Conservation (phyloP, 2,329 filamentous ascomycete species). For the Monilinia laxa region DNA sequence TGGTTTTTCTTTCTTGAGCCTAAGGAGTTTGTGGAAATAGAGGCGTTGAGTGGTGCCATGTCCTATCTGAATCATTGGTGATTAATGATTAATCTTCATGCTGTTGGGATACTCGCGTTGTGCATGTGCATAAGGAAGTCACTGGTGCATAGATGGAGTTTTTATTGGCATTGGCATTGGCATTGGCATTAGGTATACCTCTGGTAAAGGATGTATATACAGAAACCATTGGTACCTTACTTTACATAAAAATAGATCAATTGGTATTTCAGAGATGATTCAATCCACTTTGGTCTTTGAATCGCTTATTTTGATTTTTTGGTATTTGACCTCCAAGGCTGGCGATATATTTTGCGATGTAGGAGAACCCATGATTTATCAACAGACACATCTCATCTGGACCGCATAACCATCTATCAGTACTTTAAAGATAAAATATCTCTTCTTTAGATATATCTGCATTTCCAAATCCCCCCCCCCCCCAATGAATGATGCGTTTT, state of each 20-base stretch:
- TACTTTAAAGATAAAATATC: too few species aligned
- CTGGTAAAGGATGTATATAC: neutral
- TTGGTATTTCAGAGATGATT: neutral
- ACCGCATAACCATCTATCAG: too few species aligned
- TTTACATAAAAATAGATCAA: neutral
- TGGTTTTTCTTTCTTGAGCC: neutral
- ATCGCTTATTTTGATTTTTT: too few species aligned
- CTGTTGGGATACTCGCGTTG: neutral
- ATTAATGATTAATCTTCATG: neutral
- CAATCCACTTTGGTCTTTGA: too few species aligned
- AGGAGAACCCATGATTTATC: too few species aligned
- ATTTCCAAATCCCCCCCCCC: too few species aligned
- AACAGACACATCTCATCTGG: too few species aligned
- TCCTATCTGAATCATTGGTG: neutral
- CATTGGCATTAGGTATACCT: constrained; percentile 2
- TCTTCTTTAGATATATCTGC: too few species aligned
- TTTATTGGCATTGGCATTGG: neutral
- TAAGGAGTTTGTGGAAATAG: neutral
- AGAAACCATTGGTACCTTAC: neutral
- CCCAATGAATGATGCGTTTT: too few species aligned
- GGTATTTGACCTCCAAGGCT: too few species aligned
- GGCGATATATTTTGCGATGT: too few species aligned
- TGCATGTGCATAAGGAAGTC: neutral
- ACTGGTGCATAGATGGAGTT: constrained; percentile 10
- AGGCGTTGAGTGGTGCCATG: neutral